Base-by-base conservation (phyloP, 768 basidiomycete species). In the Panaeolus cyanescens region DNA sequence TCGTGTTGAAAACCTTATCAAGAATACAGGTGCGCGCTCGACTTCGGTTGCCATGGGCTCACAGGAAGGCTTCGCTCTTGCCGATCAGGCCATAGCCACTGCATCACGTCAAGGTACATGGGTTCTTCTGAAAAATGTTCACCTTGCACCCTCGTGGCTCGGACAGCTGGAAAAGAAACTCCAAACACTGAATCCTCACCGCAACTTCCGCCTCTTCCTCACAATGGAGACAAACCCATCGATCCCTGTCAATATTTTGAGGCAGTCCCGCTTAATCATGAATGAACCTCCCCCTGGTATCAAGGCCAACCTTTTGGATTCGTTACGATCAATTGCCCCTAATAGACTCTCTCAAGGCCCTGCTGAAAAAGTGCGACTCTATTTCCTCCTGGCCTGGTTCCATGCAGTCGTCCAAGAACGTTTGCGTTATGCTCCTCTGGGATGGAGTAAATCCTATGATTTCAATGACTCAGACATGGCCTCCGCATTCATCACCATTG, bases 401-500 rank as follows among this genome's bases (percentile, higher is more conserved):
- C 97, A 99, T 69, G 96, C 97, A 12, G 87, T 99, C 19, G 90
- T 99, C 1, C 96, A 97, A 76, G 97, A 99, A 74, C 93, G 97
- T 63, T 81, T 99, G 12, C 92, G 96, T 39, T 99, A 98, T 73
- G 92, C 90, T 8, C 97, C 97, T 5, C 79, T 99, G 15, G 96
- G 97, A 0, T 99, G 96, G 95, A 96, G 91, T 72, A 94, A 97
- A 77, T 83, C 83, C 0, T 99, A 99, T 76, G 97, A 99, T 73
- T 99, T 99, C 86, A 99, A 99, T 75, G 96, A 99, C 72, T 97
- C 96, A 4, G 97, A 99, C 71, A 92, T 97, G 85, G 86, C 91
- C 15, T 91, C 96, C 10, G 96, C 96, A 1, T 91, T 94, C 70
- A 84, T 83, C 39, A 96, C 93, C 17, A 97, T 99, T 71, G 96